phyloP scores from a whole-genome alignment of 805 yeast genomes.

The Ogataea trehalophila region DNA sequence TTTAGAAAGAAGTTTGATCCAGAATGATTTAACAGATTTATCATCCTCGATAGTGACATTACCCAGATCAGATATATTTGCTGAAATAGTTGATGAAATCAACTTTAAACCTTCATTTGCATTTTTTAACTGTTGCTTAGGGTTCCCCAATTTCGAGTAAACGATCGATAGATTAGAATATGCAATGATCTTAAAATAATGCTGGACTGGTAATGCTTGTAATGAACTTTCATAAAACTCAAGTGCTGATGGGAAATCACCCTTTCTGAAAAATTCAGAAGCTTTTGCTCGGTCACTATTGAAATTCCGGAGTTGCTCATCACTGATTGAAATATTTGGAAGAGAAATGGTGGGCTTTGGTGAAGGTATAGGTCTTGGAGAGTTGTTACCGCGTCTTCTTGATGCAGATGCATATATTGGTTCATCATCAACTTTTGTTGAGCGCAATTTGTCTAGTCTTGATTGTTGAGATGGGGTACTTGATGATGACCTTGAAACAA shows the following conservation, averaged over 20 bases:
- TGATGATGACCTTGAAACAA: background rate
- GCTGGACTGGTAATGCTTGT: constrained; percentile 52
- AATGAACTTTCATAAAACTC: constrained; percentile 50
- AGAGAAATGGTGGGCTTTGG: constrained; percentile 3
- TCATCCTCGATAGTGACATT: constrained; percentile 39
- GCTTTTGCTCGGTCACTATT: constrained; percentile 52
- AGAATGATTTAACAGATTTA: constrained; percentile 60
- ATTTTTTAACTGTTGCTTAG: constrained; percentile 44
- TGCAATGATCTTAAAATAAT: constrained; percentile 62
- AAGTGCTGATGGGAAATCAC: constrained; percentile 71
- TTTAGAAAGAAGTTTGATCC: constrained; percentile 63
- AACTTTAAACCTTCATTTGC: constrained; percentile 44
- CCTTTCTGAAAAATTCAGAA: constrained; percentile 61
- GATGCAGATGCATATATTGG: constrained; percentile 23
- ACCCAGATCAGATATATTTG: constrained; percentile 14
- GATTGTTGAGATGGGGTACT: background rate
- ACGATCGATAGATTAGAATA: constrained; percentile 73
- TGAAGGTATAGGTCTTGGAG: constrained; percentile 5
- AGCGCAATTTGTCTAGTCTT: constrained; percentile 10
- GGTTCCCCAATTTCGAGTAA: constrained; percentile 63
- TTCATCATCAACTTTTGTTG: constrained; percentile 11
- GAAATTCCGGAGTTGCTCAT: constrained; percentile 32
- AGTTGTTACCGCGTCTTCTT: constrained; percentile 16
- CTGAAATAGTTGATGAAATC: constrained; percentile 29
- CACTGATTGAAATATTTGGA: constrained; percentile 17